Evolutionary conservation across 1,139 yeast species (phyloP).

Genomic region (Taphrina sp.): DNA sequence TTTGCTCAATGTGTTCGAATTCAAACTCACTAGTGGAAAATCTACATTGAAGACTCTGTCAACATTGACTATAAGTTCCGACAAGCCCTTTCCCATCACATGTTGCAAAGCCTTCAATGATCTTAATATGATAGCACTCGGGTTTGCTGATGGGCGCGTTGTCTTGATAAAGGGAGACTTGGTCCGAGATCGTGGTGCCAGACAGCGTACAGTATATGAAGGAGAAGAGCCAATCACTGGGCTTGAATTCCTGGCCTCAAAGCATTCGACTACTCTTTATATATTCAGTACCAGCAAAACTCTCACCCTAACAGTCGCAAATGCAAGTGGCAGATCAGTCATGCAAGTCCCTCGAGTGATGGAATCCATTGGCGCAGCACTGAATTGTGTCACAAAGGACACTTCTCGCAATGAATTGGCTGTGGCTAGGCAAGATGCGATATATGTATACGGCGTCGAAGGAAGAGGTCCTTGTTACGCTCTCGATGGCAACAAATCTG

Average conservation of each 20-base stretch:
- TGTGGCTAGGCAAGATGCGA: constrained; percentile 55
- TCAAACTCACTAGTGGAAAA: neutral
- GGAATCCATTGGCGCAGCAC: constrained; percentile 68
- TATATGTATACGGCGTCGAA: constrained; percentile 56
- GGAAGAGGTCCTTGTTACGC: constrained; percentile 60
- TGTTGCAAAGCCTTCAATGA: constrained; percentile 7
- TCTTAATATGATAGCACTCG: constrained; percentile 60
- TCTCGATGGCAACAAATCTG: constrained; percentile 60
- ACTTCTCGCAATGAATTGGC: constrained; percentile 49
- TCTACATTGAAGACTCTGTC: constrained; percentile 6
- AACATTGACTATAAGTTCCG: constrained; percentile 2
- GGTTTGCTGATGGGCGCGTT: constrained; percentile 85
- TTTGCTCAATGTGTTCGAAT: constrained; percentile 26
- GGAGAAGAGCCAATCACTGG: constrained; percentile 80
- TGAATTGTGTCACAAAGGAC: constrained; percentile 61
- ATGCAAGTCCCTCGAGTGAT: constrained; percentile 64
- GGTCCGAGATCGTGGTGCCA: constrained; percentile 81
- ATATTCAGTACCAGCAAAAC: constrained; percentile 70
- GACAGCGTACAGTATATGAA: constrained; percentile 76
- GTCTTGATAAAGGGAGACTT: constrained; percentile 83
- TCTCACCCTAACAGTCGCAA: constrained; percentile 67
- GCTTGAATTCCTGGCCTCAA: constrained; percentile 54
- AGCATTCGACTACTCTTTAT: constrained; percentile 48
- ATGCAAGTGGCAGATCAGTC: constrained; percentile 67
- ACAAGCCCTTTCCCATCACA: constrained; percentile 26